Base-by-base conservation (phyloP, 2,329 filamentous ascomycete species). In the Blastomyces percursus region DNA sequence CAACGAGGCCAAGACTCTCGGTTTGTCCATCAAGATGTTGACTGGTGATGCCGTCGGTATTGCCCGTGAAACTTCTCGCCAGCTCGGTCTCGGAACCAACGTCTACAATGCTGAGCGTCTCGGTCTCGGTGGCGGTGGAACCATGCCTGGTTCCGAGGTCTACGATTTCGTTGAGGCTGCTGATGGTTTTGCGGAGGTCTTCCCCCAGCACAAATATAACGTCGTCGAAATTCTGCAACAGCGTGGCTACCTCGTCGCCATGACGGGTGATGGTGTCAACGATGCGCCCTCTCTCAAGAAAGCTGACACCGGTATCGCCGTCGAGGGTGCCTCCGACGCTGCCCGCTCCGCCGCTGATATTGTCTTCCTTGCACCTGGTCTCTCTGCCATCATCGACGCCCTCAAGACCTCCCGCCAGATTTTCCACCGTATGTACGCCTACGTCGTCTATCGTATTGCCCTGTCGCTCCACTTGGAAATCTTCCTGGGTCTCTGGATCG, bases 181-280 rank as follows among this genome's bases (percentile, higher is more conserved):
- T 66, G 91, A 96, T 83, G 91, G 91, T 79, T 96, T 96, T 78
- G 91, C 91, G 68, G 91, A 96, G 75, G 91, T 96, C 63, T 95
- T 94, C 82, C 91, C 91, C 70, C 89, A 96, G 79, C 91, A 96
- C 84, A 96, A 96, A 82, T 95, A 92, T 80, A 90, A 91, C 68
- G 90, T 94, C 76, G 91, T 96, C 70, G 90, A 95, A 78, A 95
- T 95, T 72, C 84, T 96, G 59, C 91, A 96, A 80, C 88, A 93
- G 80, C 89, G 91, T 85, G 91, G 91, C 68, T 92, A 95, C 78
- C 85, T 96, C 50, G 91, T 95, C 78, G 91, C 91, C 75, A 96
- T 96, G 91, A 96, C 91, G 78, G 91, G 91, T 82, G 91, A 96
- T 70, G 91, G 91, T 84, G 91, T 96, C 79, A 96, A 96, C 79